Evolutionary conservation across 1,284 basidiomycete species (phyloP).

Genomic region (Irpex sp.): DNA sequence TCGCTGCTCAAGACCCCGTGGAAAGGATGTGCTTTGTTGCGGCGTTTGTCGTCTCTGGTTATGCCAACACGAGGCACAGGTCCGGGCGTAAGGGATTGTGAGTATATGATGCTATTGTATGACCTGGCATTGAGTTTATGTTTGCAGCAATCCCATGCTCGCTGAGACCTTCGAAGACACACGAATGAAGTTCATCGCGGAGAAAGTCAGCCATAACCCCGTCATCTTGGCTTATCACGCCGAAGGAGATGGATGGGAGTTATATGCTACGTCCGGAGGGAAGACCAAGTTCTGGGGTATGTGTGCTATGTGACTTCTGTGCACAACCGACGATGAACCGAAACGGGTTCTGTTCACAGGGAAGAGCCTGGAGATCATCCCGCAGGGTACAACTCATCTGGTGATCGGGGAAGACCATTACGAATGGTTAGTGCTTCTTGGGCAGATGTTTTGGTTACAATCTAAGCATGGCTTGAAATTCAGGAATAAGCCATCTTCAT

Average conservation of each 20-base stretch:
- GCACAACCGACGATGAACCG: constrained; percentile 26
- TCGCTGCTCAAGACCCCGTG: constrained; percentile 65
- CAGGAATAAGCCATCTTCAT: constrained; percentile 89
- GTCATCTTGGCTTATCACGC: constrained; percentile 88
- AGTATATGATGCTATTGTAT: constrained; percentile 39
- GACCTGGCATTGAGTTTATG: constrained; percentile 10
- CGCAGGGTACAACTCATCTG: constrained; percentile 74
- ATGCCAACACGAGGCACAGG: constrained; percentile 84
- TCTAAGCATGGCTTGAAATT: constrained; percentile 9
- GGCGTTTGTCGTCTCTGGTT: constrained; percentile 87
- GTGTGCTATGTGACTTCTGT: constrained; percentile 26
- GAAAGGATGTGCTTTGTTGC: constrained; percentile 84
- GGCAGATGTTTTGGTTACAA: background rate
- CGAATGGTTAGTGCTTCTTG: constrained; percentile 61
- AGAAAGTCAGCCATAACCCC: constrained; percentile 92
- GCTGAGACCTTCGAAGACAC: constrained; percentile 90
- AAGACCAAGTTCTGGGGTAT: constrained; percentile 92
- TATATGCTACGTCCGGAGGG: constrained; percentile 77
- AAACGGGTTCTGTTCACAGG: constrained; percentile 50
- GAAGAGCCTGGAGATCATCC: constrained; percentile 87
- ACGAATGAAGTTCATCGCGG: constrained; percentile 85
- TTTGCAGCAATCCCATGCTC: constrained; percentile 85
- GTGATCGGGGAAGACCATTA: constrained; percentile 73
- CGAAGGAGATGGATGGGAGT: constrained; percentile 81
- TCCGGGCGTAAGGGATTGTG: constrained; percentile 90